Evolutionary conservation across 495 filamentous ascomycete species (phyloP).

Genomic region (Acidiella bohemica): DNA sequence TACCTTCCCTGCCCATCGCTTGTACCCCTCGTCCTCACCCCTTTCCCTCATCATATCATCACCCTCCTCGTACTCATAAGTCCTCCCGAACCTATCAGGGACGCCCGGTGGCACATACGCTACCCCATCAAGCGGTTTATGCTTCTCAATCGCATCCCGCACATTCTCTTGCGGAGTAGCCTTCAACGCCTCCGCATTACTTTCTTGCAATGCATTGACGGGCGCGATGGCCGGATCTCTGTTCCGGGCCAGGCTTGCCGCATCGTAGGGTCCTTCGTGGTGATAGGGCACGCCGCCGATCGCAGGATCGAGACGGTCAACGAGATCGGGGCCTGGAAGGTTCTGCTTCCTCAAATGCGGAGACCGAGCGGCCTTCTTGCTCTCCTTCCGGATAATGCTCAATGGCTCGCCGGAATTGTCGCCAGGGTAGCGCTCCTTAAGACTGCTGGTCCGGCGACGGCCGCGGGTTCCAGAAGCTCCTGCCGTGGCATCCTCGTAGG

Average conservation of each 20-base stretch:
- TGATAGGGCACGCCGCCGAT: constrained; percentile 54
- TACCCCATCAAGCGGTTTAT: constrained; percentile 74
- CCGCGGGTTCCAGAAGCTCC: constrained; percentile 16
- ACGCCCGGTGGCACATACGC: constrained; percentile 63
- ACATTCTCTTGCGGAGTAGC: constrained; percentile 77
- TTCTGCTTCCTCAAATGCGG: constrained; percentile 50
- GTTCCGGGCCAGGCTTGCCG: constrained; percentile 61
- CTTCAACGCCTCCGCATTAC: constrained; percentile 63
- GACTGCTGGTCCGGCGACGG: constrained; percentile 34
- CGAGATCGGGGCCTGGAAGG: constrained; percentile 57
- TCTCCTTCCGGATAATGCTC: constrained; percentile 43
- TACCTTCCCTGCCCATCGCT: constrained; percentile 54
- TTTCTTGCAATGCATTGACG: constrained; percentile 58
- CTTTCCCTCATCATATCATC: constrained; percentile 65
- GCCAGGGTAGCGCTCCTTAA: constrained; percentile 43
- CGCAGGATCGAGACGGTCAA: constrained; percentile 62
- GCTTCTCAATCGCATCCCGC: constrained; percentile 54
- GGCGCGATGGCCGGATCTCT: constrained; percentile 47
- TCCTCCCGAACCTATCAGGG: constrained; percentile 49
- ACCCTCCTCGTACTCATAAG: constrained; percentile 74
- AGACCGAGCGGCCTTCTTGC: constrained; percentile 46
- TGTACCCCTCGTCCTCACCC: constrained; percentile 49
- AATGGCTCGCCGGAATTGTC: constrained; percentile 51
- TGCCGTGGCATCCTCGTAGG: constrained; percentile 7
- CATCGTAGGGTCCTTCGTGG: constrained; percentile 87